Conservation (phyloP, 805 yeast genomes). For the Candida nemodendra region DNA sequence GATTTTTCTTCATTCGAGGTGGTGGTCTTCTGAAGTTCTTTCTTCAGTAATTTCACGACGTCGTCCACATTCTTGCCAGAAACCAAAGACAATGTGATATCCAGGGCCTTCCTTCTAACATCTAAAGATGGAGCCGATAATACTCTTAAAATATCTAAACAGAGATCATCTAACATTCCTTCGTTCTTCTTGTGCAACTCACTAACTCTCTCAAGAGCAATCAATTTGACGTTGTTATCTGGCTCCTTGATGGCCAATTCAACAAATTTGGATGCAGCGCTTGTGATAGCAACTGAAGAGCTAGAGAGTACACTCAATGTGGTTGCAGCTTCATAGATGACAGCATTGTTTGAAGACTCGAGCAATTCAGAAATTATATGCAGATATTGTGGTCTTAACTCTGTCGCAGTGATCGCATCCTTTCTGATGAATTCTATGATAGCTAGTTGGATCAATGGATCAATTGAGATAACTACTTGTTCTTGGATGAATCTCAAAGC, state of each 20-base stretch:
- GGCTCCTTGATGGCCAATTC: constrained; percentile 88
- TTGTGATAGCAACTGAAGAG: constrained; percentile 63
- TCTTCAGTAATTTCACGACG: constrained; percentile 86
- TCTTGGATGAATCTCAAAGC: constrained; percentile 82
- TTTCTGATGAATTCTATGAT: constrained; percentile 87
- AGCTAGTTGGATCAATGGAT: constrained; percentile 82
- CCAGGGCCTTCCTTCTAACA: constrained; percentile 85
- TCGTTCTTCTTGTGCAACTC: constrained; percentile 73
- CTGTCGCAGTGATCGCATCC: constrained; percentile 66
- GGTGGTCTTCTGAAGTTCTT: constrained; percentile 78
- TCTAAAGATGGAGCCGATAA: constrained; percentile 87
- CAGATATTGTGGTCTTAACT: constrained; percentile 68
- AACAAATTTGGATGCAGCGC: constrained; percentile 82
- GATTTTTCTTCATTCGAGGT: constrained; percentile 74
- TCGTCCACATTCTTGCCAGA: constrained; percentile 90
- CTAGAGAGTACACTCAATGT: constrained; percentile 59
- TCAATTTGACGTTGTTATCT: constrained; percentile 93
- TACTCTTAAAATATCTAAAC: constrained; percentile 82
- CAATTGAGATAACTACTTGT: constrained; percentile 62
- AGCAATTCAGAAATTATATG: constrained; percentile 70
- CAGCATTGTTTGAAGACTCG: constrained; percentile 67
- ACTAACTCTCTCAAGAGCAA: constrained; percentile 82
- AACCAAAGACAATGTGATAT: constrained; percentile 76
- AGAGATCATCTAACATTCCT: constrained; percentile 79
- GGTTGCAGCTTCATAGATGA: constrained; percentile 87